These are phyloP conservation scores for Aspergillus cavernicola DNA, from an alignment of 495 filamentous ascomycete species.

Conservation along the genomic window DNA sequence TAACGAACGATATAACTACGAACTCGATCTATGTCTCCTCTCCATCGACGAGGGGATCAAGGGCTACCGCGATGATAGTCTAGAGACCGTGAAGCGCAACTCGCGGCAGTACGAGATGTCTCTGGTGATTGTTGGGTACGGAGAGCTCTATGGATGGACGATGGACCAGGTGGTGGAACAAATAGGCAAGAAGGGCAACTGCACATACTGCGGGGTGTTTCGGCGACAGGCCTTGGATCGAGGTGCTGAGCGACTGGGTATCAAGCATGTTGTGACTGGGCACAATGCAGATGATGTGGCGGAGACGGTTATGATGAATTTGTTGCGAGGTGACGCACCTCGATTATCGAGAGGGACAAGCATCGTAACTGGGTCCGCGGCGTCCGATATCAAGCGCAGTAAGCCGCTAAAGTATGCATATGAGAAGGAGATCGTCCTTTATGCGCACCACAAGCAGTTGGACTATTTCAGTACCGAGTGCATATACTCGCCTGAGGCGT, in stretches of 20 bases:
- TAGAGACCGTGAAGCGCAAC: slow-evolving; percentile 95
- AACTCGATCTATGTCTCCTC: slow-evolving; percentile 77
- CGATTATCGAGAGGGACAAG: slow-evolving; percentile 85
- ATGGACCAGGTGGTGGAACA: slow-evolving; percentile 98
- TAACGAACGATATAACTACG: slow-evolving; percentile 85
- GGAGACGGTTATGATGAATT: slow-evolving; percentile 98
- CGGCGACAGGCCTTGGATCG: slow-evolving; percentile 90
- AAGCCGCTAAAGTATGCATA: slow-evolving; percentile 98
- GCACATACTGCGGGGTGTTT: slow-evolving; percentile 98
- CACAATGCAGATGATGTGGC: slow-evolving; percentile 98
- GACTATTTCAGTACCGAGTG: slow-evolving; percentile 99
- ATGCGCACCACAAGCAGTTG: slow-evolving; percentile 91
- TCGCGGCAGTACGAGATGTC: slow-evolving; percentile 86
- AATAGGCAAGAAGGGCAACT: slow-evolving; percentile 97
- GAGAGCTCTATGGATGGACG: slow-evolving; percentile 95
- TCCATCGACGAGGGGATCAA: slow-evolving; percentile 97
- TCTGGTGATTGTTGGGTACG: slow-evolving; percentile 86
- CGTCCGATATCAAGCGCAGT: slow-evolving; percentile 79
- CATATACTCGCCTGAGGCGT: slow-evolving; percentile 98
- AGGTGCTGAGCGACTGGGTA: slow-evolving; percentile 80
- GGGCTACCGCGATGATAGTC: slow-evolving; percentile 90
- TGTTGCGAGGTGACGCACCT: slow-evolving; percentile 85
- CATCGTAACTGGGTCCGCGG: slow-evolving; percentile 75
- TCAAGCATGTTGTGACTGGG: slow-evolving; percentile 93
- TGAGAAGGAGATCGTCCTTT: slow-evolving; percentile 97